phyloP scores from a whole-genome alignment of 208 protist genomes.

The Leishmania guyanensis region DNA sequence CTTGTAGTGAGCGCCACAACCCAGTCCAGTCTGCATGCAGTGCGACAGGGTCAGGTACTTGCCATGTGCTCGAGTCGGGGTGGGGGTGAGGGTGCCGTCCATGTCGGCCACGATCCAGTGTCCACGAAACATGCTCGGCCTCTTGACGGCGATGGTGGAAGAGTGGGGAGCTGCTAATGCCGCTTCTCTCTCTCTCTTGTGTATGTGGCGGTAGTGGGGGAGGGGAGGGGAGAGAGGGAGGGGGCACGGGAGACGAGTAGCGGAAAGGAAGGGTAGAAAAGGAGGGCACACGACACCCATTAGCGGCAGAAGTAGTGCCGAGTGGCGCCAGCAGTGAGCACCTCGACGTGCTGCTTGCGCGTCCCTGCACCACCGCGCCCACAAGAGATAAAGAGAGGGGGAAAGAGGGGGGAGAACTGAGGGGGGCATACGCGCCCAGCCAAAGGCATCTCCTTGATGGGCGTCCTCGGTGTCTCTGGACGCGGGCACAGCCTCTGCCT shows the following conservation, averaged over 20 bases:
- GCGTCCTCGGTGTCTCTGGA: too few relatives aligned
- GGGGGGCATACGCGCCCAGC: too few relatives aligned
- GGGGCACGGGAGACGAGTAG: neutral
- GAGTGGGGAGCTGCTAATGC: neutral
- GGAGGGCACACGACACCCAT: neutral
- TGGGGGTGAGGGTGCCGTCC: conserved; percentile 65
- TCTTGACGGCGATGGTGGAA: too few relatives aligned
- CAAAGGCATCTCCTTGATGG: too few relatives aligned
- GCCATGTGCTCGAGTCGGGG: conserved; percentile 46
- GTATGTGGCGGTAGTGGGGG: neutral
- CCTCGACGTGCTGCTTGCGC: neutral
- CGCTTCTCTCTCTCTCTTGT: neutral
- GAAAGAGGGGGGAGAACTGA: too few relatives aligned
- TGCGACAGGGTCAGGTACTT: conserved; percentile 46
- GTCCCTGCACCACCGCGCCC: neutral
- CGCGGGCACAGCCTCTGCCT: too few relatives aligned
- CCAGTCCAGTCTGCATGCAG: conserved; percentile 26
- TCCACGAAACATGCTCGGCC: conserved; percentile 35
- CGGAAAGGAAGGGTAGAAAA: neutral
- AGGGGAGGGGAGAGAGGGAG: neutral
- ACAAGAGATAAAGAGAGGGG: neutral
- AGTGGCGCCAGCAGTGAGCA: neutral
- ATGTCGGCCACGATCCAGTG: conserved; percentile 70
- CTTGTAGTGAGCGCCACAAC: conserved; percentile 33
- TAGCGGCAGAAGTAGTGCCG: neutral